Base-by-base conservation (phyloP, 768 basidiomycete species). In the Guyanaporus albipodus region DNA sequence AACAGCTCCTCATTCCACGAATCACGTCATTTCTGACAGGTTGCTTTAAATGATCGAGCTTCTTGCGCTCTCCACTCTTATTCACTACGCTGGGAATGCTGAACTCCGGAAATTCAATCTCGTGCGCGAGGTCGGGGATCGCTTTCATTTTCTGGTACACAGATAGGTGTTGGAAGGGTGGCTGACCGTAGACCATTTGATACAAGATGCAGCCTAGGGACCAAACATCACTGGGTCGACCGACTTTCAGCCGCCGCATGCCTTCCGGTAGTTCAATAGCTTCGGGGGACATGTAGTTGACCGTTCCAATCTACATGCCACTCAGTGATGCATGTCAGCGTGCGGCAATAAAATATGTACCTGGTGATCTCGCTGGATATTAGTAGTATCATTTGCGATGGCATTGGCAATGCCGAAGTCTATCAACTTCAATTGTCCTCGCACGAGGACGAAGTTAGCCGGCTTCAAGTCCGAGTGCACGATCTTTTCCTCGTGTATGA, bases 351-450 rank as follows among this genome's bases (percentile, higher is more conserved):
- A 43, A 32, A 8, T 36, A 22, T 69, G 23, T 57, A 91, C 91
- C 79, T 94, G 92, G 60, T 91, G 89, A 56, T 99, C 95, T 46
- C 95, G 78, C 54, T 95, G 92, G 47, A 98, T 97, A 60, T 99
- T 97, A 3, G 95, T 97, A 2, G 95, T 99, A 58, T 99, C 95
- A 61, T 94, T 97, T 15, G 94, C 93, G 55, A 99, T 95, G 8
- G 94, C 94, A 62, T 97, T 97, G 12, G 95, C 94, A 59, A 99
- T 99, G n/a, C 95, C 95, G 61, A 99, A 99, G 66, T 99, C 95
- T 55, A 99, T 99, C 52, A 99, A 72, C 76, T 99, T 99, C 46
- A 99, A 73, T 55, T 91, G 87, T 6, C 95, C 95, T 48, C 86
- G 84, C 46, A 98, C 95, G 24, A 99, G 75, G 18, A 99, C 94